Conservation (phyloP, 2,329 filamentous ascomycete species). For the Botryosphaeria dothidea region DNA sequence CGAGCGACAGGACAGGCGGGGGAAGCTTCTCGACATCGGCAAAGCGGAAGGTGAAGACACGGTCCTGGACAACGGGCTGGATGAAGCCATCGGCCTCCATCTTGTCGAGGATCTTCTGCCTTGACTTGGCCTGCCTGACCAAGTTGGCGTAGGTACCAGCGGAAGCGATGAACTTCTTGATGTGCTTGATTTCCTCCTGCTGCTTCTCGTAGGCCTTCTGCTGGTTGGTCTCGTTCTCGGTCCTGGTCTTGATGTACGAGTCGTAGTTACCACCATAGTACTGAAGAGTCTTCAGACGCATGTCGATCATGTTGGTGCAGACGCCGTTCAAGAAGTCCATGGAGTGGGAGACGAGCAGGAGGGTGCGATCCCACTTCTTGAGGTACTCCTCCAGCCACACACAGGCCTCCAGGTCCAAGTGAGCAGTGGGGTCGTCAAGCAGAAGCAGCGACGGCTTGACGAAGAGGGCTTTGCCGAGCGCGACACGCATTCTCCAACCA, state of each 20-base stretch:
- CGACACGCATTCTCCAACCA: constrained; percentile 99
- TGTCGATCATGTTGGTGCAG: constrained; percentile 97
- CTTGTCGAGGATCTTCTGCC: constrained; percentile 99
- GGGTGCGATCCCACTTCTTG: constrained; percentile 98
- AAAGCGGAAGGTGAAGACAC: constrained; percentile 96
- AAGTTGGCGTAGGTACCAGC: constrained; percentile 99
- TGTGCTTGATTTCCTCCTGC: constrained; percentile 97
- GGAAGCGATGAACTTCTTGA: constrained; percentile 99
- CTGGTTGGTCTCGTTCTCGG: constrained; percentile 96
- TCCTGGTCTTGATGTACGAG: constrained; percentile 88
- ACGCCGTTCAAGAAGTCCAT: constrained; percentile 99
- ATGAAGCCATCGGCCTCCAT: constrained; percentile 99
- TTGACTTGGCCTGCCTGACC: constrained; percentile 97
- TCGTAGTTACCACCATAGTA: constrained; percentile 99
- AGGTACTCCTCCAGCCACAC: constrained; percentile 99
- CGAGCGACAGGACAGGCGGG: constrained; percentile 92
- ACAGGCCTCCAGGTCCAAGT: constrained; percentile 98
- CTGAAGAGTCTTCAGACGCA: constrained; percentile 82
- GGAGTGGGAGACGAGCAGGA: constrained; percentile 95
- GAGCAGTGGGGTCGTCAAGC: constrained; percentile 96
- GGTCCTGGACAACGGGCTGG: constrained; percentile 80
- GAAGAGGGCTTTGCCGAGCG: constrained; percentile 94
- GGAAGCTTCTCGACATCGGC: constrained; percentile 99
- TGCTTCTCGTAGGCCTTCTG: constrained; percentile 99
- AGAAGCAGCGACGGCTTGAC: constrained; percentile 95